A percentile compares a stretch with the other conserved stretches of the same genome.
phyloP scores from a whole-genome alignment of 2,329 filamentous ascomycete genomes.

The Xylaria polymorpha region DNA sequence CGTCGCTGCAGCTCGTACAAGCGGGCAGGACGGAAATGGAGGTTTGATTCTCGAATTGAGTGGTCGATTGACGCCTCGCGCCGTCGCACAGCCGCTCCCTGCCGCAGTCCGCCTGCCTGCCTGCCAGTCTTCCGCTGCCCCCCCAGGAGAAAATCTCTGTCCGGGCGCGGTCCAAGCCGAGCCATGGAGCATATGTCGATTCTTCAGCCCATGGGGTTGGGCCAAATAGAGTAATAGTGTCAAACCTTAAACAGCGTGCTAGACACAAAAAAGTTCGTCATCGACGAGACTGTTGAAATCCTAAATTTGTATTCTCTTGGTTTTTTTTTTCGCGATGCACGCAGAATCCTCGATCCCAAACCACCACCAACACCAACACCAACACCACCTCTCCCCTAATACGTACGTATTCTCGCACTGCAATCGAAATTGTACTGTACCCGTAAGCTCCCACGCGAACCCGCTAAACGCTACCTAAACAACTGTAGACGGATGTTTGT shows the following conservation, averaged over 20 bases:
- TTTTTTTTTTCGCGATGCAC: constrained; percentile 20
- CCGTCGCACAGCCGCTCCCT: constrained; percentile 18
- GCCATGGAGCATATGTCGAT: constrained; percentile 2
- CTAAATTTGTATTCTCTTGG: neutral
- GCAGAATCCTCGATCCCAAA: constrained; percentile 27
- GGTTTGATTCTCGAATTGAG: constrained; percentile 20
- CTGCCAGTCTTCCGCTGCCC: neutral
- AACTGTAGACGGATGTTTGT: neutral
- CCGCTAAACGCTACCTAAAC: too few species aligned
- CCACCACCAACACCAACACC: neutral
- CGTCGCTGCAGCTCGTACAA: constrained; percentile 12
- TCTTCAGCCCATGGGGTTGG: constrained; percentile 26
- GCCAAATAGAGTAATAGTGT: constrained; percentile 11
- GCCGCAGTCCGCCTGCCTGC: constrained; percentile 20
- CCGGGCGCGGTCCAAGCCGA: constrained; percentile 33
- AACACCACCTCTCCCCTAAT: neutral
- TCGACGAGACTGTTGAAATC: constrained; percentile 21
- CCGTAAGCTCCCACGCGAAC: neutral
- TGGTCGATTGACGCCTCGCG: constrained; percentile 30
- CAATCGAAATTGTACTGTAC: neutral
- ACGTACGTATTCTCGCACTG: neutral
- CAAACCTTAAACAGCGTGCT: constrained; percentile 24
- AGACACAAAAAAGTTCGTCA: constrained; percentile 15
- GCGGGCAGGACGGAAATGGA: constrained; percentile 19
- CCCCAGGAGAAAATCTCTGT: constrained; percentile 25